Percentiles rank a stretch among this genome's conserved stretches.
Conservation (phyloP, 495 filamentous ascomycete genomes). For the Cryomyces antarcticus region DNA sequence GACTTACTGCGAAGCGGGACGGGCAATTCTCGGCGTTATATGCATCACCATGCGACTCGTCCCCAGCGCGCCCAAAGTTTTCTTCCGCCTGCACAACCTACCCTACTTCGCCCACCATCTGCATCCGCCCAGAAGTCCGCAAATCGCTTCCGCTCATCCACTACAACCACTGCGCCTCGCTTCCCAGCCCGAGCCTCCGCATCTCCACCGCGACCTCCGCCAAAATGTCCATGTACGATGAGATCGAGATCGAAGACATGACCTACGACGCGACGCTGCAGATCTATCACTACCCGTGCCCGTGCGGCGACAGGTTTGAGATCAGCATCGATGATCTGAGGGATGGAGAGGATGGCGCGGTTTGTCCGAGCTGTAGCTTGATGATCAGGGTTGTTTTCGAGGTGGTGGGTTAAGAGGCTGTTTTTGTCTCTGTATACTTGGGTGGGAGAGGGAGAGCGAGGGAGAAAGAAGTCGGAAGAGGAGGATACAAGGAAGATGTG, state of each 20-base stretch:
- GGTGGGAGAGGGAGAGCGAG: neutral
- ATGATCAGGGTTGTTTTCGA: constrained; percentile 95
- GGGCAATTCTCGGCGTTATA: too few species aligned
- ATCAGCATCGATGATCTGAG: constrained; percentile 69
- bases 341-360: constrained; percentile 77
- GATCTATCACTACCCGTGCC: constrained; percentile 89
- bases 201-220: neutral
- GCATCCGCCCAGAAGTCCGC: too few species aligned
- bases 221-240: constrained; percentile 67
- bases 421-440: neutral
- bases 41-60: too few species aligned
- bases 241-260: constrained; percentile 99
- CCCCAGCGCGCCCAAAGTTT: too few species aligned
- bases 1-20: too few species aligned
- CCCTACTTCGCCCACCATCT: too few species aligned
- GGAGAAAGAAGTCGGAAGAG: neutral
- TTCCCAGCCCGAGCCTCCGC: too few species aligned
- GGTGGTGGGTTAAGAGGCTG: constrained; percentile 28
- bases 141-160: too few species aligned
- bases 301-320: constrained; percentile 93
- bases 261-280: constrained; percentile 66
- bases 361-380: constrained; percentile 89
- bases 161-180: too few species aligned
- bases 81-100: too few species aligned
- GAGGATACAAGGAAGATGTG: neutral